Percentiles rank a stretch among this genome's conserved stretches.
Evolutionary conservation across 129 eudicot species (phyloP).

Genomic region (Kitagawia praeruptora): DNA sequence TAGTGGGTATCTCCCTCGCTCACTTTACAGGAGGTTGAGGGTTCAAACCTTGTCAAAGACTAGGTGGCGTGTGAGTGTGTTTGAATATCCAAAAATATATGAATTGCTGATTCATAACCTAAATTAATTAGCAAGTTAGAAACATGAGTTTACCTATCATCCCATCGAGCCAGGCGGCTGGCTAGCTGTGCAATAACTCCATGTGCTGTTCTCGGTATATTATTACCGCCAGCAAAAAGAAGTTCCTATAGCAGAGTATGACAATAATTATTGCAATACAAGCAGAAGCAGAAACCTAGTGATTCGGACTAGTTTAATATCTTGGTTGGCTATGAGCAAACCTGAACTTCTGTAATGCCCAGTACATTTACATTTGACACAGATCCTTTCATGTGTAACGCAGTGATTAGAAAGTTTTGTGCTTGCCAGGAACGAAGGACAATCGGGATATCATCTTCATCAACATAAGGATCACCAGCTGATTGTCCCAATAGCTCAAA

Average conservation of each 20-base stretch:
- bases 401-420: slow-evolving; percentile 75
- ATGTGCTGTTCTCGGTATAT: slow-evolving; percentile 74
- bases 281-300: slow-evolving; percentile 5
- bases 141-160: slow-evolving; percentile 62
- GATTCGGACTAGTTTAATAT: not conserved
- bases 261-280: slow-evolving; percentile 12
- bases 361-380: slow-evolving; percentile 67
- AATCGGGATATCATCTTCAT: slow-evolving; percentile 84
- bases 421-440: slow-evolving; percentile 98
- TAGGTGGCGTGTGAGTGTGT: not conserved
- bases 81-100: not conserved
- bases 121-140: not conserved
- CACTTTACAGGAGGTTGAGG: not conserved
- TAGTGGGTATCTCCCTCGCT: not conserved
- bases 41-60: not conserved
- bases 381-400: slow-evolving; percentile 72
- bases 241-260: slow-evolving; percentile 49
- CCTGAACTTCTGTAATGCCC: slow-evolving; percentile 99
- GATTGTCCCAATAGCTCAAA: slow-evolving; percentile 95
- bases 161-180: slow-evolving; percentile 94
- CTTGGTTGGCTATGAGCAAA: slow-evolving; percentile 13
- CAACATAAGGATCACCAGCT: slow-evolving; percentile 69
- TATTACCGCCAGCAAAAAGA: slow-evolving; percentile 76
- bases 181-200: slow-evolving; percentile 84
- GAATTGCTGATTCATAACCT: not conserved